Evolutionary conservation across 345 rosid species (phyloP).

Genomic region (Citrus trifoliata): DNA sequence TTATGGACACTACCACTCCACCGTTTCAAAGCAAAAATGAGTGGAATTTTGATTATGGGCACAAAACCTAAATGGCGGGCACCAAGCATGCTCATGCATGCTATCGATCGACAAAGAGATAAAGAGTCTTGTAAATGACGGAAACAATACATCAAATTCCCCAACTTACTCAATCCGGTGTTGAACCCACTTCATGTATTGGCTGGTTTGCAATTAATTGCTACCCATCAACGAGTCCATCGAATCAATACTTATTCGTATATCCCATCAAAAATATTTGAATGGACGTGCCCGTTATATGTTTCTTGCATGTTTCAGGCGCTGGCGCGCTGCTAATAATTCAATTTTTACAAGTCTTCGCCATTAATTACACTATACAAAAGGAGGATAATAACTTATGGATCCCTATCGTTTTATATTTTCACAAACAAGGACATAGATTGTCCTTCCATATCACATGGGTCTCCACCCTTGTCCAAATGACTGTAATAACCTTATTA

Average conservation of each 20-base stretch:
- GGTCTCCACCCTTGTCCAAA: background rate
- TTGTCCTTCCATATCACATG: background rate
- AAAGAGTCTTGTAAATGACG: background rate
- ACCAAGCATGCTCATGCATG: background rate
- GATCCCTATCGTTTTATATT: background rate
- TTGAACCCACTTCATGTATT: background rate
- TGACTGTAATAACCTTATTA: background rate
- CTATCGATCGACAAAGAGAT: too few relatives aligned
- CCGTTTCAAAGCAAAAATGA: constrained; percentile 5
- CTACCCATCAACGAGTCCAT: constrained; percentile 1
- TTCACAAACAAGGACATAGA: background rate
- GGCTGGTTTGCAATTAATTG: background rate
- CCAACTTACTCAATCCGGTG: background rate
- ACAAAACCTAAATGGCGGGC: background rate
- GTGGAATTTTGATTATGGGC: constrained; percentile 23
- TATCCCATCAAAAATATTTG: background rate
- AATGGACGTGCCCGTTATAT: background rate
- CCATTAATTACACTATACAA: background rate
- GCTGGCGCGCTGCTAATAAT: background rate
- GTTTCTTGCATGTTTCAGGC: background rate
- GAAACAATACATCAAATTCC: background rate
- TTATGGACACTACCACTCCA: background rate
- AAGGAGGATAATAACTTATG: background rate
- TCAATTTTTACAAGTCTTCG: background rate
- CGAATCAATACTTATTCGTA: background rate